These are phyloP conservation scores for Mrakia frigida DNA, from an alignment of 768 basidiomycete species.

Conservation along the genomic window DNA sequence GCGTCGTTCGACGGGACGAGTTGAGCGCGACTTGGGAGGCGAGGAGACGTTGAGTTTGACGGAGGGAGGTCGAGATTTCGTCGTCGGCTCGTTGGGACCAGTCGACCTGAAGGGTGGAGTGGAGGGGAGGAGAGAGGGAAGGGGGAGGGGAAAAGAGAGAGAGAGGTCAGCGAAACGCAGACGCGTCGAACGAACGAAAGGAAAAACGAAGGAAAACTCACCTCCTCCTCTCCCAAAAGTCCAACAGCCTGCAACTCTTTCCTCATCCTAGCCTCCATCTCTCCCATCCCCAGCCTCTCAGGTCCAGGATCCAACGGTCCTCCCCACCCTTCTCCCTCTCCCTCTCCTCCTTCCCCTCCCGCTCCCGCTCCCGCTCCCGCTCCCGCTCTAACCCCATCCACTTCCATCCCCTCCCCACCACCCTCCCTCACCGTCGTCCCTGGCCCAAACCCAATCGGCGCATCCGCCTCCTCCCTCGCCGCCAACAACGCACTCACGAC, in stretches of 20 bases:
- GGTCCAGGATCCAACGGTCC: neutral
- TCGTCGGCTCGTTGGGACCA: constrained; percentile 61
- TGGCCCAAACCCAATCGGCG: constrained; percentile 9
- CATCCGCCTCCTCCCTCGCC: constrained; percentile 20
- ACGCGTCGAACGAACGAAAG: neutral
- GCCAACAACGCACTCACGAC: constrained; percentile 41
- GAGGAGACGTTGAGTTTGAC: constrained; percentile 78
- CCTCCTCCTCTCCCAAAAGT: constrained; percentile 55
- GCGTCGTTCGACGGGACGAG: constrained; percentile 69
- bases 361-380: constrained; percentile 18
- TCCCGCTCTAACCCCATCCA: neutral
- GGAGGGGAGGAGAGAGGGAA: neutral
- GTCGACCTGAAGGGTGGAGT: constrained; percentile 40
- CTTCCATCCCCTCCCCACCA: neutral
- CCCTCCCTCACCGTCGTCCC: neutral
- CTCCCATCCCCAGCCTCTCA: constrained; percentile 37
- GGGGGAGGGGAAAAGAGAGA: neutral
- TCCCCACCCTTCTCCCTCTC: neutral
- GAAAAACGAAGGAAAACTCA: constrained; percentile 49
- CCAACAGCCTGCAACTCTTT: constrained; percentile 47
- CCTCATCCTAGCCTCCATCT: constrained; percentile 47
- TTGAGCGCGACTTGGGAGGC: constrained; percentile 71
- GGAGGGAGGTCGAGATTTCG: constrained; percentile 82
- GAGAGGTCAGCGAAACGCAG: neutral
- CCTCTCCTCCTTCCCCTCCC: constrained; percentile 56